phyloP scores from a whole-genome alignment of 805 yeast genomes.

The Myxozyma geophila region DNA sequence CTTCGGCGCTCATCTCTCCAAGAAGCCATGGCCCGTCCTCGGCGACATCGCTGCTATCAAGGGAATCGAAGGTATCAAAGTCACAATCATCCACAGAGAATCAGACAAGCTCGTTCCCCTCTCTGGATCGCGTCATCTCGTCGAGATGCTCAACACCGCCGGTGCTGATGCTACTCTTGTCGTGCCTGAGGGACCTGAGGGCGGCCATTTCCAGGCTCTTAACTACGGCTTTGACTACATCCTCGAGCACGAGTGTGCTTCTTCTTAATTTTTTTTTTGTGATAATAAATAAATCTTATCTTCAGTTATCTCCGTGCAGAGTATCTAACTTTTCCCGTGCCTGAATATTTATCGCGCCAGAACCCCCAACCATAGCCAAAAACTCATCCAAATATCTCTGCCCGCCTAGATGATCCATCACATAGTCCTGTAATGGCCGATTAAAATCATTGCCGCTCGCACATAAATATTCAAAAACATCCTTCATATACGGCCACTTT shows the following conservation, averaged over 20 bases:
- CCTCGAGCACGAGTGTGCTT: constrained; percentile 24
- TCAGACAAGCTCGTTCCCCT: constrained; percentile 24
- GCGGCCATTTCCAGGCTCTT: constrained; percentile 36
- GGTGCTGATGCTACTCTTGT: constrained; percentile 35
- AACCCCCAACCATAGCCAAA: background rate
- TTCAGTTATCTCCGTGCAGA: background rate
- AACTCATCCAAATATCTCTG: constrained; percentile 20
- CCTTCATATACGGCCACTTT: constrained; percentile 10
- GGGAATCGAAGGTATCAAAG: constrained; percentile 32
- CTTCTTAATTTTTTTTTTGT: background rate
- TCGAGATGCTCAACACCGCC: constrained; percentile 31
- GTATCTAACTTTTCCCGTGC: background rate
- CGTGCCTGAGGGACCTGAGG: constrained; percentile 28
- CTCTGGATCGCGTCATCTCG: constrained; percentile 30
- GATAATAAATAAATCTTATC: background rate
- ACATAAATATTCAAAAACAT: constrained; percentile 8
- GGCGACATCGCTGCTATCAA: constrained; percentile 26
- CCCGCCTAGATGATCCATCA: constrained; percentile 15
- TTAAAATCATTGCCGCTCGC: constrained; percentile 9
- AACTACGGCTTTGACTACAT: constrained; percentile 32
- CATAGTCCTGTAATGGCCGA: constrained; percentile 20
- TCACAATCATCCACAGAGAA: constrained; percentile 31
- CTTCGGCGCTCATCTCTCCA: constrained; percentile 29
- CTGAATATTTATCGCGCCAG: background rate
- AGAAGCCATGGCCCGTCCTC: constrained; percentile 35